phyloP scores from a whole-genome alignment of 2,329 filamentous ascomycete species.

The Lachnellula subtilissima region DNA sequence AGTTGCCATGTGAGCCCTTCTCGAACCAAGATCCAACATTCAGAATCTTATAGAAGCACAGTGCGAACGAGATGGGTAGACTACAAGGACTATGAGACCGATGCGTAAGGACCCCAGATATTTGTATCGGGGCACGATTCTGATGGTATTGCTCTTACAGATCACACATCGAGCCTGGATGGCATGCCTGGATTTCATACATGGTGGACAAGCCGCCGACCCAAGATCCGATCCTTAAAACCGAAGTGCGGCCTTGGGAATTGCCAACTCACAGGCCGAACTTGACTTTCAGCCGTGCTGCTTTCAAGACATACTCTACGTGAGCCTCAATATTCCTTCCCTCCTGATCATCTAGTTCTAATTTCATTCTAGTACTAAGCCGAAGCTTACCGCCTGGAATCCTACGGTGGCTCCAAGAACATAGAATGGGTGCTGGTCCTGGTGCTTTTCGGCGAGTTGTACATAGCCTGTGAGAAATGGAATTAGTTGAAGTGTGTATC shows the following conservation, averaged over 20 bases:
- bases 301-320: slow-evolving; percentile 94
- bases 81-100: slow-evolving; percentile 83
- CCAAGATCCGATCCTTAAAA: slow-evolving; percentile 66
- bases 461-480: slow-evolving; percentile 22
- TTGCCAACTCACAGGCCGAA: slow-evolving; percentile 66
- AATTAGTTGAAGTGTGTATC: slow-evolving; percentile 2
- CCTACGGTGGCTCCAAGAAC: slow-evolving; percentile 34
- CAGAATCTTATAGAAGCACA: slow-evolving; percentile 34
- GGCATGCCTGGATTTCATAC: slow-evolving; percentile 98
- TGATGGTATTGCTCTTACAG: slow-evolving; percentile 35
- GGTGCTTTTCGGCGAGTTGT: slow-evolving; percentile 15
- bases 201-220: slow-evolving; percentile 80
- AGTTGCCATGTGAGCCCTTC: slow-evolving; percentile 71
- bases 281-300: slow-evolving; percentile 68
- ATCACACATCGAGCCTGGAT: slow-evolving; percentile 86
- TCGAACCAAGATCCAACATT: background rate
- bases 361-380: slow-evolving; percentile 41
- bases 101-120: slow-evolving; percentile 51
- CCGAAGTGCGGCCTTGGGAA: slow-evolving; percentile 70
- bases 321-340: slow-evolving; percentile 46
- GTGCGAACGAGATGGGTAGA: slow-evolving; percentile 97
- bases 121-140: slow-evolving; percentile 1
- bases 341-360: slow-evolving; percentile 2
- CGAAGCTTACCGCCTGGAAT: slow-evolving; percentile 51
- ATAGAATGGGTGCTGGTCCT: slow-evolving; percentile 8